Evolutionary conservation across 345 rosid genomes (phyloP).

Genomic region (Geranium brycei): DNA sequence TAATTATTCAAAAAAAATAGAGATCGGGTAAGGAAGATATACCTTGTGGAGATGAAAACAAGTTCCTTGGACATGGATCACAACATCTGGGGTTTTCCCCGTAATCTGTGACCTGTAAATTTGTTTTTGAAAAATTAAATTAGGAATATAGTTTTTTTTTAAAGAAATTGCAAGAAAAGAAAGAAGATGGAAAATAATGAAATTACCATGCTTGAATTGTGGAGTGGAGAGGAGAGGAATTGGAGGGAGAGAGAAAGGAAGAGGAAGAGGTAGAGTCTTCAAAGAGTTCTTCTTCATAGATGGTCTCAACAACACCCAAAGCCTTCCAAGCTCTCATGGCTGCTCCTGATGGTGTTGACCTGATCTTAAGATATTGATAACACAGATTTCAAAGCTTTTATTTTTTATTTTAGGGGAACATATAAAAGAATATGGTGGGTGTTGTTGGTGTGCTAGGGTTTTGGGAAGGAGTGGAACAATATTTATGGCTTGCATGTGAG

Average conservation of each 20-base stretch:
- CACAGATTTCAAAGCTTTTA: not conserved
- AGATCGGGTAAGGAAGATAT: not conserved
- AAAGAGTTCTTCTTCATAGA: slow-evolving; percentile 58
- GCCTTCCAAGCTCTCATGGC: slow-evolving; percentile 42
- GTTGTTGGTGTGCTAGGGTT: slow-evolving; percentile 10
- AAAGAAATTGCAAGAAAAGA: not conserved
- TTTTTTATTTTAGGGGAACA: too few species aligned
- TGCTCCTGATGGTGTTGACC: not conserved
- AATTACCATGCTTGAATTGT: slow-evolving; percentile 48
- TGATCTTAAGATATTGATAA: not conserved
- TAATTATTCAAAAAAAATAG: not conserved
- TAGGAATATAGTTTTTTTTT: not conserved
- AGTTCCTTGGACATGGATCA: slow-evolving; percentile 49
- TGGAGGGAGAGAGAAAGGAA: slow-evolving; percentile 20
- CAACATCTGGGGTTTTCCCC: slow-evolving; percentile 38
- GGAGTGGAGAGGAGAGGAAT: slow-evolving; percentile 30
- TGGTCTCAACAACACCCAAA: slow-evolving; percentile 62
- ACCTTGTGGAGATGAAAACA: slow-evolving; percentile 76
- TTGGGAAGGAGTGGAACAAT: slow-evolving; percentile 6
- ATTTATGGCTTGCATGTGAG: slow-evolving; percentile 50
- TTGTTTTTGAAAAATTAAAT: not conserved
- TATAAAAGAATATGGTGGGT: not conserved
- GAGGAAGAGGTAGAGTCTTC: slow-evolving; percentile 20
- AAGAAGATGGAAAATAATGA: not conserved
- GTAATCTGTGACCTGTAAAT: slow-evolving; percentile 37